Evolutionary conservation across 495 filamentous ascomycete species (phyloP).

Genomic region (Tricharina praecox): DNA sequence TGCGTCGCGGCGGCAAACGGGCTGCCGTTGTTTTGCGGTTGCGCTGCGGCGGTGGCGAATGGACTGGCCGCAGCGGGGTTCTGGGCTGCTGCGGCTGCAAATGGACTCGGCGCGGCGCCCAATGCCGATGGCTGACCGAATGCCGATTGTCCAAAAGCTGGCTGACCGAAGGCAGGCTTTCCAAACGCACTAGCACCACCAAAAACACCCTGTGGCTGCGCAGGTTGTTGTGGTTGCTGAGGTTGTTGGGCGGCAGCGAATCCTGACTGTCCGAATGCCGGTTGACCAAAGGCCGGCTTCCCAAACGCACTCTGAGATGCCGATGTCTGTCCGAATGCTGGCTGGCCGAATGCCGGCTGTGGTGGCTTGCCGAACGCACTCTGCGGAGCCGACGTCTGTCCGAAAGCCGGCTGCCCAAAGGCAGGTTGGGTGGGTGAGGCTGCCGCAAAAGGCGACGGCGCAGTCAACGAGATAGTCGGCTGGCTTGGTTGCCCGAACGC

Average conservation of each 20-base stretch:
- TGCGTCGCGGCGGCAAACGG: conserved; percentile 2
- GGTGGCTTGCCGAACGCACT: conserved; percentile 21
- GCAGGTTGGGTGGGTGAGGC: conserved; percentile 9
- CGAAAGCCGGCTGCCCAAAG: conserved; percentile 25
- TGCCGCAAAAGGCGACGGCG: conserved; percentile 1
- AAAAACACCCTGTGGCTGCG: not conserved
- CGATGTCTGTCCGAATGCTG: conserved; percentile 24
- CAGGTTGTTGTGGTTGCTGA: not conserved
- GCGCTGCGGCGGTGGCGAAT: not conserved
- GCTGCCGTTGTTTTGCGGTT: too few species aligned
- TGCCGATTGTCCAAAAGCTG: conserved; percentile 18
- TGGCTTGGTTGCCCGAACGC: conserved; percentile 27
- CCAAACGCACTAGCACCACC: not conserved
- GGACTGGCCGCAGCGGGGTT: not conserved
- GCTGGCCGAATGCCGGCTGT: conserved; percentile 29
- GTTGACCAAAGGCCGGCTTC: conserved; percentile 22
- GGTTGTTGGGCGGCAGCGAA: not conserved
- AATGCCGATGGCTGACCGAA: conserved; percentile 28
- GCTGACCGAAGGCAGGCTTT: conserved; percentile 22
- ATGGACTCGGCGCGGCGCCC: conserved; percentile 9
- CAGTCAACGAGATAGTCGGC: conserved; percentile 4
- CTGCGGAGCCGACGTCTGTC: conserved; percentile 14
- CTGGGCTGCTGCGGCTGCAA: not conserved
- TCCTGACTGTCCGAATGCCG: conserved; percentile 13
- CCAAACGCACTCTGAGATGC: conserved; percentile 27